Evolutionary conservation across 768 basidiomycete genomes (phyloP).

Genomic region (Lentinula guzmanii): DNA sequence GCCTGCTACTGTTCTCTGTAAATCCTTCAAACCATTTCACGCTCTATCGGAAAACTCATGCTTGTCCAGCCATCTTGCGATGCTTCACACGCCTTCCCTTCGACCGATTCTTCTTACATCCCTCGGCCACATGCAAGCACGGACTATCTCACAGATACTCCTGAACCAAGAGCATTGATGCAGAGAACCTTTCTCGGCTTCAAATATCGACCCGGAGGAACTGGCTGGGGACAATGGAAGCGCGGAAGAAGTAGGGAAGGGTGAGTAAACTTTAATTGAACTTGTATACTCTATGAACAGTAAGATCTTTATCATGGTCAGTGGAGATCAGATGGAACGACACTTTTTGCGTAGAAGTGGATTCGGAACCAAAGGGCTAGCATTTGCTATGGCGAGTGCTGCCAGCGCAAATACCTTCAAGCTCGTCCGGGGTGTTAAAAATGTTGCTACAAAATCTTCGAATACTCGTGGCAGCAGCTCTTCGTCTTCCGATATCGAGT

Average conservation of each 20-base stretch:
- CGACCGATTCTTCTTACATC: constrained; percentile 40
- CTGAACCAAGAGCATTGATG: constrained; percentile 45
- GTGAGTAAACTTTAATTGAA: not conserved
- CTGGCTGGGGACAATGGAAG: constrained; percentile 5
- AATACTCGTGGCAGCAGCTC: not conserved
- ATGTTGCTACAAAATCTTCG: not conserved
- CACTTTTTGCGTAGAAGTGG: not conserved
- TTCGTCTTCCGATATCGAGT: not conserved
- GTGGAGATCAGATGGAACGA: constrained; percentile 1
- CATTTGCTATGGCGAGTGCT: not conserved
- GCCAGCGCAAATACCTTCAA: not conserved
- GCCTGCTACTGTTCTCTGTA: constrained; percentile 40
- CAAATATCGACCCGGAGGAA: constrained; percentile 13
- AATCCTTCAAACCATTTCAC: constrained; percentile 18
- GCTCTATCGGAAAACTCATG: constrained; percentile 23
- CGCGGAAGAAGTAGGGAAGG: not conserved
- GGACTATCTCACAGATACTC: constrained; percentile 49
- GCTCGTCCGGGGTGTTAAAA: not conserved
- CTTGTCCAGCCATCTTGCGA: constrained; percentile 19
- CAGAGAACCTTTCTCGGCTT: constrained; percentile 50
- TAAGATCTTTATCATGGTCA: not conserved
- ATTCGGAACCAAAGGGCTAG: not conserved
- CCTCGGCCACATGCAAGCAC: constrained; percentile 42
- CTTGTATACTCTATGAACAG: not conserved
- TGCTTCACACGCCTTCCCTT: constrained; percentile 41